These are phyloP conservation scores for Tulasnella sp. DNA, from an alignment of 768 basidiomycete species.

Conservation along the genomic window DNA sequence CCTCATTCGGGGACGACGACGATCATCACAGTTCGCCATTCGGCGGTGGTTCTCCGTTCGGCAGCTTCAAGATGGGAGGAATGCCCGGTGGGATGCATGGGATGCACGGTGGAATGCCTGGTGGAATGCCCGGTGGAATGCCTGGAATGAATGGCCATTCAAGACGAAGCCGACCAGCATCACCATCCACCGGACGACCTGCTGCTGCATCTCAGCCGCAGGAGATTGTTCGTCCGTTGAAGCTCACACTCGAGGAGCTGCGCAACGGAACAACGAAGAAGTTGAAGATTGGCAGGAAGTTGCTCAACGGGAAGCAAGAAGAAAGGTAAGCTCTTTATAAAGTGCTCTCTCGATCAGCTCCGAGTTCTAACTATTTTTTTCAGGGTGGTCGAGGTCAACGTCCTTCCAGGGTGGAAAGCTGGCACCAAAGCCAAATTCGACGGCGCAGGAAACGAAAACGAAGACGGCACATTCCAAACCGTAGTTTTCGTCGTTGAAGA, in stretches of 20 bases:
- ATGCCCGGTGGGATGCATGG: constrained; percentile 34
- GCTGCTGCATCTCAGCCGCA: constrained; percentile 26
- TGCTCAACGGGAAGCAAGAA: constrained; percentile 66
- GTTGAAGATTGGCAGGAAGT: constrained; percentile 72
- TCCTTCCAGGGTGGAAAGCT: constrained; percentile 85
- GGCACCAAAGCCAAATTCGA: constrained; percentile 93
- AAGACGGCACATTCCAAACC: constrained; percentile 60
- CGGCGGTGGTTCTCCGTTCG: constrained; percentile 30
- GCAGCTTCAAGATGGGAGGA: constrained; percentile 31
- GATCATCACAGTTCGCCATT: constrained; percentile 38
- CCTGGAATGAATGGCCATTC: constrained; percentile 30
- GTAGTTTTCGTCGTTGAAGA: constrained; percentile 98
- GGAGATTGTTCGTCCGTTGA: constrained; percentile 73
- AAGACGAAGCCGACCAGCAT: constrained; percentile 33
- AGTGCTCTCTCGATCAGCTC: not conserved
- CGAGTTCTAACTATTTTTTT: not conserved
- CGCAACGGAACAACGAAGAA: constrained; percentile 80
- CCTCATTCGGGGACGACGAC: constrained; percentile 29
- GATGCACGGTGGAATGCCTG: constrained; percentile 35
- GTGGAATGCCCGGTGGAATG: constrained; percentile 38
- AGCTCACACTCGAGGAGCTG: constrained; percentile 77
- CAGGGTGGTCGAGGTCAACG: constrained; percentile 25
- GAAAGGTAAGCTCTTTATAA: constrained; percentile 55
- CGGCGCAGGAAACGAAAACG: constrained; percentile 72
- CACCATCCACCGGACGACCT: constrained; percentile 21